Evolutionary conservation across 1,139 yeast species (phyloP).

Genomic region (Sugiyamaella castrensis): DNA sequence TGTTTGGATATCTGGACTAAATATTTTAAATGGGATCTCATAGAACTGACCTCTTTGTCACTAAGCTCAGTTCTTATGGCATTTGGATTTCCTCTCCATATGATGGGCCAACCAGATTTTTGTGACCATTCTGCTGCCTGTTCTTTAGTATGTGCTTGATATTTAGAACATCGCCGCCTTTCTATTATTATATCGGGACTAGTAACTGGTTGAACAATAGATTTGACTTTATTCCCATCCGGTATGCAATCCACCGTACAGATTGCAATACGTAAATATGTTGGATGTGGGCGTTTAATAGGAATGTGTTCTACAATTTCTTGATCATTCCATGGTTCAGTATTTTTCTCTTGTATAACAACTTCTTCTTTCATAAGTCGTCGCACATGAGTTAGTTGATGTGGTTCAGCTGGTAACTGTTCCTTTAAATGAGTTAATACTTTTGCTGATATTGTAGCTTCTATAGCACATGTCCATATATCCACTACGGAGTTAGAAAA

Average conservation of each 20-base stretch:
- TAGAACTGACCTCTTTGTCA: conserved; percentile 47
- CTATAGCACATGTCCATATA: conserved; percentile 57
- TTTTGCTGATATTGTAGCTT: conserved; percentile 43
- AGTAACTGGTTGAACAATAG: conserved; percentile 20
- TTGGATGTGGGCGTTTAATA: conserved; percentile 5
- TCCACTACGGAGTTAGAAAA: conserved; percentile 28
- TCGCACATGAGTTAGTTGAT: conserved; percentile 37
- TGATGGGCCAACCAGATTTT: conserved; percentile 70
- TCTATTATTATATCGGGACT: conserved; percentile 30
- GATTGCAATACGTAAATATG: conserved; percentile 37
- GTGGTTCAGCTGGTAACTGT: conserved; percentile 33
- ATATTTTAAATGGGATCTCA: conserved; percentile 41
- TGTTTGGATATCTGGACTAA: conserved; percentile 35
- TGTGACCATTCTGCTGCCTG: conserved; percentile 61
- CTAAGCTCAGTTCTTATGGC: conserved; percentile 64
- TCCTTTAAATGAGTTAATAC: conserved; percentile 34
- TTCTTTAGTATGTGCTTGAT: conserved; percentile 63
- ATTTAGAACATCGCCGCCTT: conserved; percentile 45
- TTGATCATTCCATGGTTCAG: conserved; percentile 1
- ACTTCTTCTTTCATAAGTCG: conserved; percentile 37
- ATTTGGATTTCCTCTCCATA: conserved; percentile 92
- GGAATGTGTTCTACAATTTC: background rate
- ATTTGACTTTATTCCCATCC: conserved; percentile 19
- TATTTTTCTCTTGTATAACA: conserved; percentile 15
- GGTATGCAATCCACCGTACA: conserved; percentile 30